Evolutionary conservation across 768 basidiomycete genomes (phyloP).

Genomic region (Heimioporus sp.): DNA sequence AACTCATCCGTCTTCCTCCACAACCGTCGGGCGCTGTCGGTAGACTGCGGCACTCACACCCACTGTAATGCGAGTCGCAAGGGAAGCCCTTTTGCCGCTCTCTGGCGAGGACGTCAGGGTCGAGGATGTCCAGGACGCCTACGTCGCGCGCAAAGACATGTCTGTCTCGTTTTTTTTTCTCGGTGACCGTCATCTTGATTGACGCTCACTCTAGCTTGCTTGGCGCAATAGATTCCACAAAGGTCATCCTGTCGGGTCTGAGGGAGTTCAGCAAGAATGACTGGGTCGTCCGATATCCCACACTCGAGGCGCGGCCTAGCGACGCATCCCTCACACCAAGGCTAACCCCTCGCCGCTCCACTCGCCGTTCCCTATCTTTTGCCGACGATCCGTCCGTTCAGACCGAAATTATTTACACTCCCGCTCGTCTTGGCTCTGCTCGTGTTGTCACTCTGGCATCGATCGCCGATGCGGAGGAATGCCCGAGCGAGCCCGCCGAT

Average conservation of each 20-base stretch:
- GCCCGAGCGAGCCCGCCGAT: slow-evolving; percentile 6
- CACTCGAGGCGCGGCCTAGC: slow-evolving; percentile 49
- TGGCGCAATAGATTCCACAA: slow-evolving; percentile 72
- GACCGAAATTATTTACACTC: slow-evolving; percentile 62
- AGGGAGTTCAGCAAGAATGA: slow-evolving; percentile 79
- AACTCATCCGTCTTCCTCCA: not conserved
- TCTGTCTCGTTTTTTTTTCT: slow-evolving; percentile 33
- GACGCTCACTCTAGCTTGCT: slow-evolving; percentile 42
- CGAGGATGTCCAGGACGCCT: slow-evolving; percentile 75
- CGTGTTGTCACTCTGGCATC: slow-evolving; percentile 61
- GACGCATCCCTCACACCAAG: slow-evolving; percentile 27
- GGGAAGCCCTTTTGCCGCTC: slow-evolving; percentile 12
- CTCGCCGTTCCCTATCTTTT: slow-evolving; percentile 76
- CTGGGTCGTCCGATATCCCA: slow-evolving; percentile 90
- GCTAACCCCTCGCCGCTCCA: slow-evolving; percentile 35
- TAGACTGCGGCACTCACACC: slow-evolving; percentile 1
- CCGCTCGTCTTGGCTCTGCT: slow-evolving; percentile 45
- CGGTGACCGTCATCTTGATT: not conserved
- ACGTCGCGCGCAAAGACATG: slow-evolving; percentile 75
- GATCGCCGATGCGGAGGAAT: slow-evolving; percentile 45
- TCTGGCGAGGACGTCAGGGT: slow-evolving; percentile 41
- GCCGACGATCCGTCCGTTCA: slow-evolving; percentile 74
- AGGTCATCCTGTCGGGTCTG: slow-evolving; percentile 65
- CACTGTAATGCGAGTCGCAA: slow-evolving; percentile 12
- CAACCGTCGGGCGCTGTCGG: not conserved